Evolutionary conservation across 208 protist genomes (phyloP), one percentile per base, ranked within the genome.

Genomic region (Trypanosoma melophagium): DNA sequence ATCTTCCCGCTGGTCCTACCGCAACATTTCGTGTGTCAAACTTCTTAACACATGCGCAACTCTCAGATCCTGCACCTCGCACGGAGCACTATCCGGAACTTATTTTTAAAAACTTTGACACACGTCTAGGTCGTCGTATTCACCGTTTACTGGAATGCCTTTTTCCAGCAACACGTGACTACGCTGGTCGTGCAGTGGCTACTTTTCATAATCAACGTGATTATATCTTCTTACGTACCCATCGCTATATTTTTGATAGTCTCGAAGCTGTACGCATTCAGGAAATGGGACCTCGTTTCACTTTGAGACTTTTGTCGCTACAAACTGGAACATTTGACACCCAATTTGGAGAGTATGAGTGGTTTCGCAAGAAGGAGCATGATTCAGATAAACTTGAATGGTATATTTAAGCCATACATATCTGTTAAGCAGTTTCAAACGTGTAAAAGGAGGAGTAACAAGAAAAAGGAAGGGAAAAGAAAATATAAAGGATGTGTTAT

Each of bases 181-280:
- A 96, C 76, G 83, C 77, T 13, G 93, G 93, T 28, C 83, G 95
- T 44, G 89, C 87, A 22, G 94, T 98, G 24, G 84, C 89, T 2
- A 97, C 95, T 0, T 97, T 98, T 65, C 92, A 97, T 79, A 97
- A 96, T 77, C 90, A 97, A 63, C 86, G 93, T 41, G 95, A 98
- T 66, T 98, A 96, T 74, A 97, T 98, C 47, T 97, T 97, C 60
- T 66, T 98, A 38, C 82, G 95, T 51, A 90, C 86, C 1, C 95
- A 98, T 77, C 85, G 92, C 28, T 98, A 97, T 80, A 87, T 97
- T 59, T 97, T 97, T 70, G 92, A 97, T 67, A 88, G 79, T 71
- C 42, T 93, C 16, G 83, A 96, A 22, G 87, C 81, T 47, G 92
- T 97, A 53, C 85, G 87, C 5, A 69, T 98, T 51, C 92, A 97